These are phyloP conservation scores for Evernia prunastri DNA, from an alignment of 495 filamentous ascomycete species.

Conservation along the genomic window DNA sequence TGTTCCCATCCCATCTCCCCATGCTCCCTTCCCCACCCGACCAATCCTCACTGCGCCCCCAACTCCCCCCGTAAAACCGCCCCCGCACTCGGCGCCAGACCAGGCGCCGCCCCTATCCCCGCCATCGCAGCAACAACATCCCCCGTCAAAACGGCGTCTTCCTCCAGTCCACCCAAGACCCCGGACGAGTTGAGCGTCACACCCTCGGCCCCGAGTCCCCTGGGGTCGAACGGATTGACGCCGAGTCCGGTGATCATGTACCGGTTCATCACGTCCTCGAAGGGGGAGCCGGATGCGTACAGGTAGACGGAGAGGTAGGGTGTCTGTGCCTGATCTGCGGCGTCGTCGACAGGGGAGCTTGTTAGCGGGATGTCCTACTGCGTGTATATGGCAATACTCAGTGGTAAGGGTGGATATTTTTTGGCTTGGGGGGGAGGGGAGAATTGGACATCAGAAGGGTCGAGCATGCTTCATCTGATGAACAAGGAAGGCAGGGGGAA, in stretches of 20 bases:
- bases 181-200: background rate
- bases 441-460: too few species aligned
- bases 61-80: background rate
- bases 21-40: background rate
- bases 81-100: background rate
- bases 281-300: constrained; percentile 5
- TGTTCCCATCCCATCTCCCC: background rate
- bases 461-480: background rate
- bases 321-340: background rate
- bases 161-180: background rate
- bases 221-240: constrained; percentile 4
- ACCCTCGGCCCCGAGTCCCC: background rate
- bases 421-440: background rate
- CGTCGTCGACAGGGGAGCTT: background rate
- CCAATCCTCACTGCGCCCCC: background rate
- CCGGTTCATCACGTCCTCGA: constrained; percentile 3
- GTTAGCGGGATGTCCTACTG: background rate
- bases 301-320: constrained; percentile 4
- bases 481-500: background rate
- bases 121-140: background rate
- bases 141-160: background rate
- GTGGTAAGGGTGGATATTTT: too few species aligned
- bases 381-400: background rate
- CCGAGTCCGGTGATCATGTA: constrained; percentile 8
- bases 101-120: background rate